Evolutionary conservation across 2,329 filamentous ascomycete species (phyloP).

Genomic region (Cadophora luteo-olivacea): DNA sequence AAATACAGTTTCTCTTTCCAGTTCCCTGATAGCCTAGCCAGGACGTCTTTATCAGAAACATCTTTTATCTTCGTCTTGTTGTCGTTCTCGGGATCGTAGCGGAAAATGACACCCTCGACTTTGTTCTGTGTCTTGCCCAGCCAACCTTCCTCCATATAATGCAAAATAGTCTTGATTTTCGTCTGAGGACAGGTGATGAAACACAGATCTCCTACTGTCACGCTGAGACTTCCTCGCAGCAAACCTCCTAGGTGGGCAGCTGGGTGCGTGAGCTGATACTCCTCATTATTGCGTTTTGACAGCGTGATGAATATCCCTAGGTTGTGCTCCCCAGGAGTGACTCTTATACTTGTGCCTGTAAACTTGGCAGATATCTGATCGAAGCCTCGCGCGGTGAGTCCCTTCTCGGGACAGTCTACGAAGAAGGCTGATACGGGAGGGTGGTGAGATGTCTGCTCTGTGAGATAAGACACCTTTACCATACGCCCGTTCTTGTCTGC

Average conservation of each 20-base stretch:
- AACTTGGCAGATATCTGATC: slow-evolving; percentile 98
- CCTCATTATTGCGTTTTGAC: slow-evolving; percentile 80
- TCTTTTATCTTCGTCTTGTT: slow-evolving; percentile 81
- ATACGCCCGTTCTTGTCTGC: slow-evolving; percentile 58
- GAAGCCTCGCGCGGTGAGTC: slow-evolving; percentile 85
- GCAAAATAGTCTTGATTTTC: slow-evolving; percentile 86
- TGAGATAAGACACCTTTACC: slow-evolving; percentile 89
- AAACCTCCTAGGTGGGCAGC: slow-evolving; percentile 91
- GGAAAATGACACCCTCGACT: slow-evolving; percentile 89
- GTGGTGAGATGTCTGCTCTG: slow-evolving; percentile 97
- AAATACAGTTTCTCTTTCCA: slow-evolving; percentile 80
- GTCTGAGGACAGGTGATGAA: slow-evolving; percentile 91
- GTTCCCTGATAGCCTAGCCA: slow-evolving; percentile 81
- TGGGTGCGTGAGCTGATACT: slow-evolving; percentile 94
- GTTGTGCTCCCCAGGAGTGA: slow-evolving; percentile 91
- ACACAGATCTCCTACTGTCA: slow-evolving; percentile 89
- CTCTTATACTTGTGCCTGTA: slow-evolving; percentile 92
- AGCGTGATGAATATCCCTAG: slow-evolving; percentile 93
- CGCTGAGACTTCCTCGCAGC: slow-evolving; percentile 83
- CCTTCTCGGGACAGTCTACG: slow-evolving; percentile 89
- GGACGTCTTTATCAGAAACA: slow-evolving; percentile 82
- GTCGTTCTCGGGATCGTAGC: slow-evolving; percentile 87
- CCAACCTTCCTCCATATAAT: slow-evolving; percentile 96
- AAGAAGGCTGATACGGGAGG: slow-evolving; percentile 97
- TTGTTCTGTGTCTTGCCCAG: slow-evolving; percentile 89